Conservation (phyloP, 345 rosid genomes). For the Aquilaria sinensis region DNA sequence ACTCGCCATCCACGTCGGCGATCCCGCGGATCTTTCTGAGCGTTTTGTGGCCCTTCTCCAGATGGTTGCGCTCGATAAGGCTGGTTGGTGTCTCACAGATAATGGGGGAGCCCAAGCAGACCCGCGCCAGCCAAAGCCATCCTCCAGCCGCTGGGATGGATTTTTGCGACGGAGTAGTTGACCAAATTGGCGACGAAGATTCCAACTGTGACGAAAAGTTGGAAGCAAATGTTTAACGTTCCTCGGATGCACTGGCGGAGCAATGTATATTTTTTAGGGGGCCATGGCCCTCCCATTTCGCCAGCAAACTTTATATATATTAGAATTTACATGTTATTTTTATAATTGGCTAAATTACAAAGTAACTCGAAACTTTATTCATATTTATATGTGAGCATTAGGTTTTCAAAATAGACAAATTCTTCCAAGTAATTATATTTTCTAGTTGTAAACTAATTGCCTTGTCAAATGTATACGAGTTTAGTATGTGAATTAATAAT, state of each 20-base stretch:
- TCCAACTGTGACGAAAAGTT: slow-evolving; percentile 63
- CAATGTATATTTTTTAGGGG: not conserved
- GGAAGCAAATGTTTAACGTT: slow-evolving; percentile 50
- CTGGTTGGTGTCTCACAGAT: slow-evolving; percentile 63
- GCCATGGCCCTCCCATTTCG: too few relatives aligned
- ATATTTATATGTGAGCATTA: too few relatives aligned
- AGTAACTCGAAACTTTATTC: too few relatives aligned
- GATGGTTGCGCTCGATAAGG: slow-evolving; percentile 43
- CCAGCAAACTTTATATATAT: too few relatives aligned
- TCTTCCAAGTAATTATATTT: too few relatives aligned
- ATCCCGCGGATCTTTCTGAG: slow-evolving; percentile 43
- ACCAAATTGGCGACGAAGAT: slow-evolving; percentile 55
- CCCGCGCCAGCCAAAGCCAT: slow-evolving; percentile 29
- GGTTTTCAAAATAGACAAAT: too few relatives aligned
- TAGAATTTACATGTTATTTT: too few relatives aligned
- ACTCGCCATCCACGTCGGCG: slow-evolving; percentile 26
- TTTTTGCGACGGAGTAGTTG: slow-evolving; percentile 24
- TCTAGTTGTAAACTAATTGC: too few relatives aligned
- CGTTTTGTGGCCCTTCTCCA: slow-evolving; percentile 34
- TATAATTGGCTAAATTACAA: too few relatives aligned
- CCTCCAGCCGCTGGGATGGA: slow-evolving; percentile 43
- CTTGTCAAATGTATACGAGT: too few relatives aligned
- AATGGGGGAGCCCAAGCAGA: slow-evolving; percentile 35
- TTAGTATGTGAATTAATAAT: too few relatives aligned
- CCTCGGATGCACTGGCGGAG: slow-evolving; percentile 32